Evolutionary conservation across 805 yeast species (phyloP).

Genomic region (Pichia occidentalis): DNA sequence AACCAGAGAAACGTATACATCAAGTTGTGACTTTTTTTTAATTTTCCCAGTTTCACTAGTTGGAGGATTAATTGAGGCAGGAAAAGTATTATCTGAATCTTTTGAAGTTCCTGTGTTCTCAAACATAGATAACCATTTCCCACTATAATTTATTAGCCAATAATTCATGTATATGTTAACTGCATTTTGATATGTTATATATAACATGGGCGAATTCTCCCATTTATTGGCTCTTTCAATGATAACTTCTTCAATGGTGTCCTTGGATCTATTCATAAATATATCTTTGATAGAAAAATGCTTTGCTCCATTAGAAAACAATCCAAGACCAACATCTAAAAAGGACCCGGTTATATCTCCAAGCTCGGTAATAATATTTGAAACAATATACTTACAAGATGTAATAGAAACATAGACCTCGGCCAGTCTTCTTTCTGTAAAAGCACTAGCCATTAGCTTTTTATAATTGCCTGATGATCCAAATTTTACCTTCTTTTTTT

Average conservation of each 20-base stretch:
- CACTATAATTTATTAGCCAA: constrained; percentile 48
- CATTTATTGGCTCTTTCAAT: constrained; percentile 10
- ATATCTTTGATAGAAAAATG: constrained; percentile 6
- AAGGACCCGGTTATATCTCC: constrained; percentile 27
- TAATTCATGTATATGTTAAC: constrained; percentile 43
- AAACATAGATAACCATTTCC: constrained; percentile 48
- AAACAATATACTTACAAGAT: constrained; percentile 13
- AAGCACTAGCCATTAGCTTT: constrained; percentile 24
- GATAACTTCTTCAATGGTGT: constrained; percentile 2
- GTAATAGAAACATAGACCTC: constrained; percentile 15
- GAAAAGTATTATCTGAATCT: constrained; percentile 12
- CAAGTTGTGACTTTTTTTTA: constrained; percentile 1
- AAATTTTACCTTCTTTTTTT: constrained; percentile 5
- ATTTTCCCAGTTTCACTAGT: constrained; percentile 10
- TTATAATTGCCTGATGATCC: constrained; percentile 16
- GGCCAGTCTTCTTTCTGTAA: constrained; percentile 17
- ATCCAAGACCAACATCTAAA: constrained; percentile 15
- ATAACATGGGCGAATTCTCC: constrained; percentile 12
- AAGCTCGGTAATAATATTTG: constrained; percentile 25
- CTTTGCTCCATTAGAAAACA: constrained; percentile 13
- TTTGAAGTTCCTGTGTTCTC: constrained; percentile 21
- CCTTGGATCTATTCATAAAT: constrained; percentile 1
- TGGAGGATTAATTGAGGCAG: constrained; percentile 11
- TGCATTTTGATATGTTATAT: constrained; percentile 16
- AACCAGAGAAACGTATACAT: constrained; percentile 31